Conservation (phyloP, 192 early-diverging fungal genomes). For the Lobulomyces angularis region DNA sequence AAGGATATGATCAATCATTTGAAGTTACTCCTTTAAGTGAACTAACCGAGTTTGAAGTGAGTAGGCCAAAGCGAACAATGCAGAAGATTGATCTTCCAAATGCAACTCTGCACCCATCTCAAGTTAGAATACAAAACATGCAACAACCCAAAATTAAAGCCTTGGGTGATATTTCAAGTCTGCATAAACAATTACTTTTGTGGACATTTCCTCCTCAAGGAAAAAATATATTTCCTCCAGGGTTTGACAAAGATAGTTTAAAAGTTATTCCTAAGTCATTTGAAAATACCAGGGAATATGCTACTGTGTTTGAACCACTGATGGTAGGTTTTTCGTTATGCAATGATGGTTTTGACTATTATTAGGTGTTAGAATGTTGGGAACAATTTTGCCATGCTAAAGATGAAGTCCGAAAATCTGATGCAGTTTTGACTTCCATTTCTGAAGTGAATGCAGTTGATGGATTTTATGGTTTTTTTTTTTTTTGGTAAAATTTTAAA, state of each 20-base stretch:
- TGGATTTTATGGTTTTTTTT: slow-evolving; percentile 44
- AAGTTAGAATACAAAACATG: too few relatives aligned
- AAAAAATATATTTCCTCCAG: slow-evolving; percentile 47
- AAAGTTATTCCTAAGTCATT: slow-evolving; percentile 48
- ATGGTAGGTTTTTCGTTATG: too few relatives aligned
- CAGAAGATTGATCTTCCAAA: too few relatives aligned
- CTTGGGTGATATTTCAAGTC: too few relatives aligned
- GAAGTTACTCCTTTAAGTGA: too few relatives aligned
- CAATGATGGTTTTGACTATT: too few relatives aligned
- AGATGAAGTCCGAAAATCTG: slow-evolving; percentile 43
- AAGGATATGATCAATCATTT: too few relatives aligned
- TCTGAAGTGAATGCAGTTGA: slow-evolving; percentile 51
- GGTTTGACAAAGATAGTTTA: slow-evolving; percentile 12
- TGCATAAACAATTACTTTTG: slow-evolving; percentile 47
- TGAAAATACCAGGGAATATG: slow-evolving; percentile 43
- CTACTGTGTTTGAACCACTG: slow-evolving; percentile 61
- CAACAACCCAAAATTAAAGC: too few relatives aligned
- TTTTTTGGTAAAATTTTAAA: background rate
- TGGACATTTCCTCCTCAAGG: slow-evolving; percentile 44
- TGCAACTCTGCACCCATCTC: too few relatives aligned
- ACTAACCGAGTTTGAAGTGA: too few relatives aligned
- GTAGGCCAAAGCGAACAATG: too few relatives aligned
- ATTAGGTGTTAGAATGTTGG: slow-evolving; percentile 80
- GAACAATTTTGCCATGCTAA: slow-evolving; percentile 59
- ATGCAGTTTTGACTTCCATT: slow-evolving; percentile 28